Evolutionary conservation across 441 rosid genomes (phyloP).

Genomic region (Isatis lusitanica): DNA sequence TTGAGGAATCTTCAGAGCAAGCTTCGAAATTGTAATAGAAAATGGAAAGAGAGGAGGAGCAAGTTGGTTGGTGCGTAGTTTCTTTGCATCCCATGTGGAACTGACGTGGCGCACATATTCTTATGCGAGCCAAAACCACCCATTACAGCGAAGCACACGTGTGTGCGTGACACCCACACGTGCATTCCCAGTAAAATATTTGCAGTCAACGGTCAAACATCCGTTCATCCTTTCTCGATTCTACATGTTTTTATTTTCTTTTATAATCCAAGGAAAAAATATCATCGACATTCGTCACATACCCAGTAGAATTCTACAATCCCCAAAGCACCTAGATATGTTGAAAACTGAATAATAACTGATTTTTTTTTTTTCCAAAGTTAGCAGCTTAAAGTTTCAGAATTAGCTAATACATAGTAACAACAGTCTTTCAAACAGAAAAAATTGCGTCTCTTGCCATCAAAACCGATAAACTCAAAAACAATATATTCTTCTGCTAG

Average conservation of each 20-base stretch:
- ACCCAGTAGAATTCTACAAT: no score
- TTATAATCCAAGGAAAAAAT: not conserved
- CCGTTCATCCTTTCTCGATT: not conserved
- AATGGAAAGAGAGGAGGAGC: slow-evolving; percentile 4
- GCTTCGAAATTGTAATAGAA: slow-evolving; percentile 18
- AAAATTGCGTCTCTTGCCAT: no score
- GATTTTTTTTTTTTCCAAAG: no score
- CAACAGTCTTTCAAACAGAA: no score
- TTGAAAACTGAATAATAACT: no score
- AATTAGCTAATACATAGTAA: no score
- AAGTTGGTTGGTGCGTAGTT: slow-evolving; percentile 15
- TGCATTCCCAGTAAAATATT: slow-evolving; percentile 16
- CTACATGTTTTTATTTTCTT: not conserved
- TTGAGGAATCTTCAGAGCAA: slow-evolving; percentile 26
- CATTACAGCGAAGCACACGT: slow-evolving; percentile 37
- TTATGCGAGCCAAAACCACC: slow-evolving; percentile 12
- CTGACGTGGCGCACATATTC: slow-evolving; percentile 35
- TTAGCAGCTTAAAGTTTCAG: no score
- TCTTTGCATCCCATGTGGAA: slow-evolving; percentile 31
- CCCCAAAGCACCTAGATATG: no score
- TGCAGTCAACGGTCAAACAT: slow-evolving; percentile 32
- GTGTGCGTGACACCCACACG: slow-evolving; percentile 27
- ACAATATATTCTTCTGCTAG: no score
- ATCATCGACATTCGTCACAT: not conserved
- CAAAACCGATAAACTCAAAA: no score